Conservation (phyloP, 2,329 filamentous ascomycete species). For the Sphaerulina vaccinii region DNA sequence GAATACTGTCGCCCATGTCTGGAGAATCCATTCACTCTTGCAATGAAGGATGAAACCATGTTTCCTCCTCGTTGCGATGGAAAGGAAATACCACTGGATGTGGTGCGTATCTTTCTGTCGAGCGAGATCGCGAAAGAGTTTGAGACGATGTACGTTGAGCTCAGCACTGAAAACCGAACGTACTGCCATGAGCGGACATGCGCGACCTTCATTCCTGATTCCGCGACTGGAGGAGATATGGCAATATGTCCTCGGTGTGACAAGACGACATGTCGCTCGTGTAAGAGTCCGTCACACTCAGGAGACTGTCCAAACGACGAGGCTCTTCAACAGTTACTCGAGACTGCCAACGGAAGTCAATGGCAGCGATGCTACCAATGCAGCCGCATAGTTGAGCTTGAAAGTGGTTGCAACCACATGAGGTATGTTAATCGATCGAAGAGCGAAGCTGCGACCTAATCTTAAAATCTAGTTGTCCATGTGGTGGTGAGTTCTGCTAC, state of each 20-base stretch:
- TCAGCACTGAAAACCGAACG: slow-evolving; percentile 47
- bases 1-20: slow-evolving; percentile 56
- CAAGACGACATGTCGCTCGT: slow-evolving; percentile 50
- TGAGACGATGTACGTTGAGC: slow-evolving; percentile 50
- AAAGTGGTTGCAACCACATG: slow-evolving; percentile 57
- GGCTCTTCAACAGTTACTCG: slow-evolving; percentile 42
- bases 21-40: slow-evolving; percentile 43
- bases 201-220: slow-evolving; percentile 47
- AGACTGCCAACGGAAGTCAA: slow-evolving; percentile 42
- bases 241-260: slow-evolving; percentile 48
- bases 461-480: slow-evolving; percentile 26
- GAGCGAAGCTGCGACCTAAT: background rate
- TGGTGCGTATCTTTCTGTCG: slow-evolving; percentile 40
- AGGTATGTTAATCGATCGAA: slow-evolving; percentile 47
- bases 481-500: slow-evolving; percentile 35
- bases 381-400: slow-evolving; percentile 49
- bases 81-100: slow-evolving; percentile 42
- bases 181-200: slow-evolving; percentile 53
- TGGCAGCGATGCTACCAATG: slow-evolving; percentile 57
- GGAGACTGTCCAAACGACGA: slow-evolving; percentile 52
- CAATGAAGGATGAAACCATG: slow-evolving; percentile 50
- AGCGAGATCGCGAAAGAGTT: slow-evolving; percentile 40
- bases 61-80: slow-evolving; percentile 59
- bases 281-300: slow-evolving; percentile 50
- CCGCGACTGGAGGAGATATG: slow-evolving; percentile 35